phyloP scores from a whole-genome alignment of 345 rosid species.

The Eucalyptus tenuipes region DNA sequence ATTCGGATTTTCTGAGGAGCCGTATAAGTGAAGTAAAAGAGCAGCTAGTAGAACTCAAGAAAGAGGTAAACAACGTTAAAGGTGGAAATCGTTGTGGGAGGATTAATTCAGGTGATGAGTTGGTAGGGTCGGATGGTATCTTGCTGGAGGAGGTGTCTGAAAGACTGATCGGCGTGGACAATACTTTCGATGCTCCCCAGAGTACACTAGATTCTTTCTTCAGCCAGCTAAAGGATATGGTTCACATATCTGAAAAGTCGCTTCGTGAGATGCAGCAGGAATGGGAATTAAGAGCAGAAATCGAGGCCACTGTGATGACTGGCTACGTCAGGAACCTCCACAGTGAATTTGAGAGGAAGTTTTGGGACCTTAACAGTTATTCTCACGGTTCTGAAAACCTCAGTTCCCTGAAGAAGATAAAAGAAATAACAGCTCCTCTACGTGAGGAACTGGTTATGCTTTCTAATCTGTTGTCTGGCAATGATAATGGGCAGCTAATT shows the following conservation, averaged over 20 bases:
- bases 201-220: conserved; percentile 14
- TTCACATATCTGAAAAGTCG: conserved; percentile 12
- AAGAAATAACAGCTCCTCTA: conserved; percentile 44
- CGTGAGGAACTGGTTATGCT: conserved; percentile 61
- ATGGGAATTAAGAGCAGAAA: conserved; percentile 25
- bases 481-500: conserved; percentile 34
- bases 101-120: conserved; percentile 15
- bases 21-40: conserved; percentile 23
- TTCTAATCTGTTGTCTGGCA: conserved; percentile 28
- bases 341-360: conserved; percentile 40
- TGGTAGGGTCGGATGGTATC: conserved; percentile 28
- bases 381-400: conserved; percentile 5
- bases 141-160: conserved; percentile 19
- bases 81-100: conserved; percentile 11
- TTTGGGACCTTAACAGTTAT: conserved; percentile 22
- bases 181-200: conserved; percentile 18
- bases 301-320: conserved; percentile 35
- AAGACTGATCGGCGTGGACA: conserved; percentile 18
- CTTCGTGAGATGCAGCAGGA: conserved; percentile 38
- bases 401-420: conserved; percentile 19
- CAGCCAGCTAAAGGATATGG: conserved; percentile 12
- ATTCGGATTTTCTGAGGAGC: conserved; percentile 15
- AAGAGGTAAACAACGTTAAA: conserved; percentile 36
- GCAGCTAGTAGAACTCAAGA: conserved; percentile 44
- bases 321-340: conserved; percentile 31